phyloP scores from a whole-genome alignment of 1,284 basidiomycete species.

The Papiliotrema nemorosa region DNA sequence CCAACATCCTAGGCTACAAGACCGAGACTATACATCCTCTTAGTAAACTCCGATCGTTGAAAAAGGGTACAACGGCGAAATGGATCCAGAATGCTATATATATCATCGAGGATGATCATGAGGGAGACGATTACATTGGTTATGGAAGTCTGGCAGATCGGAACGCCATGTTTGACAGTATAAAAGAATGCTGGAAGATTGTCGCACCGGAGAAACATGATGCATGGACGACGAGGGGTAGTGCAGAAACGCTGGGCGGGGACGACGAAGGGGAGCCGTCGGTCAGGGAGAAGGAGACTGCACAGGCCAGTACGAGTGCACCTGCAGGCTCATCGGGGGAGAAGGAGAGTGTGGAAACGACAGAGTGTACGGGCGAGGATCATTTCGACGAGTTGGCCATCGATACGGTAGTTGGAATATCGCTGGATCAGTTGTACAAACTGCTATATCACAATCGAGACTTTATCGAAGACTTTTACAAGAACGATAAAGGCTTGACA shows the following conservation, averaged over 20 bases:
- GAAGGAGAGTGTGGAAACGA: too few relatives aligned
- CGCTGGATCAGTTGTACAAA: constrained; percentile 17
- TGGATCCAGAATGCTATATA: constrained; percentile 32
- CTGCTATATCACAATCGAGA: constrained; percentile 23
- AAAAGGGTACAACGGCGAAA: constrained; percentile 27
- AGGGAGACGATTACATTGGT: constrained; percentile 6
- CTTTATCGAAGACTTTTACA: constrained; percentile 21
- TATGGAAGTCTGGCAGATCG: constrained; percentile 26
- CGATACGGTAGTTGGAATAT: constrained; percentile 14
- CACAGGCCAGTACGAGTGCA: too few relatives aligned
- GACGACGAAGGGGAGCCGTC: neutral
- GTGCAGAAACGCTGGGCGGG: neutral
- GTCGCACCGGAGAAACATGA: constrained; percentile 13
- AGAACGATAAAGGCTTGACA: constrained; percentile 17
- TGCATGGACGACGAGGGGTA: neutral
- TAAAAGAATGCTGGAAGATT: constrained; percentile 17
- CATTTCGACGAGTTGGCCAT: constrained; percentile 19
- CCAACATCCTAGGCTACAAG: constrained; percentile 24
- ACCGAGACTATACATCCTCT: constrained; percentile 20
- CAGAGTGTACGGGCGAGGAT: constrained; percentile 11
- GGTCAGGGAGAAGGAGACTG: neutral
- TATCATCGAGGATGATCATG: constrained; percentile 8
- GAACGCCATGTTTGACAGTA: constrained; percentile 18
- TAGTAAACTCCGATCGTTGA: constrained; percentile 11
- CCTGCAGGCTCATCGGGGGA: too few relatives aligned